A percentile compares a stretch with the other conserved stretches of the same genome.
Evolutionary conservation across 2,329 filamentous ascomycete genomes (phyloP).

Genomic region (Hypoxylon sp.): DNA sequence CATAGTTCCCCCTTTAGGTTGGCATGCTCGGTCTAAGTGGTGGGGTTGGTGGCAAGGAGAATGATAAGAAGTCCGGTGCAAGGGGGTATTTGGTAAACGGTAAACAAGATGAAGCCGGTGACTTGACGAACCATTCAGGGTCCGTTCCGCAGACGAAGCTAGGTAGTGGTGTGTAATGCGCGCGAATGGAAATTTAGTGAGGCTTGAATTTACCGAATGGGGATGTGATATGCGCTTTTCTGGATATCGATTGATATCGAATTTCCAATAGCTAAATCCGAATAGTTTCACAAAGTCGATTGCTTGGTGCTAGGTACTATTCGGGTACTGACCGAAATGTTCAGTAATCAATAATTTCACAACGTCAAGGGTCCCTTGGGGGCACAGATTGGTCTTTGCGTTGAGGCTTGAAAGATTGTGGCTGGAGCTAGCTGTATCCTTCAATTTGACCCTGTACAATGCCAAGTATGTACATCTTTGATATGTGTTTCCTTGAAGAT

Average conservation of each 20-base stretch:
- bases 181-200: conserved; percentile 7
- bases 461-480: too few species aligned
- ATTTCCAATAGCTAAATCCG: conserved; percentile 24
- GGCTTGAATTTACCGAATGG: conserved; percentile 5
- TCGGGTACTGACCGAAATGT: conserved; percentile 22
- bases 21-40: conserved; percentile 16
- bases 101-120: conserved; percentile 9
- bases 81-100: not conserved
- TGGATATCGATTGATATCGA: conserved; percentile 14
- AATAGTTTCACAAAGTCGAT: conserved; percentile 29
- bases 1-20: conserved; percentile 32
- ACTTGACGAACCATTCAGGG: conserved; percentile 23
- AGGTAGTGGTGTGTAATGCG: conserved; percentile 19
- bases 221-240: conserved; percentile 12
- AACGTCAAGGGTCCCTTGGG: not conserved
- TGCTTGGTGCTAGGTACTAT: conserved; percentile 16
- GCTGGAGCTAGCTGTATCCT: not conserved
- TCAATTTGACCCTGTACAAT: too few species aligned
- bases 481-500: too few species aligned
- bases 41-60: conserved; percentile 10
- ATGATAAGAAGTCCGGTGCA: not conserved
- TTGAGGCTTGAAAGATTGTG: conserved; percentile 1
- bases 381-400: conserved; percentile 8
- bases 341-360: conserved; percentile 40
- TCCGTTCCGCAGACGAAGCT: conserved; percentile 4